Percentiles rank a stretch among this genome's conserved stretches.
Evolutionary conservation across 345 rosid genomes (phyloP).

Genomic region (Gossypium arboreum): DNA sequence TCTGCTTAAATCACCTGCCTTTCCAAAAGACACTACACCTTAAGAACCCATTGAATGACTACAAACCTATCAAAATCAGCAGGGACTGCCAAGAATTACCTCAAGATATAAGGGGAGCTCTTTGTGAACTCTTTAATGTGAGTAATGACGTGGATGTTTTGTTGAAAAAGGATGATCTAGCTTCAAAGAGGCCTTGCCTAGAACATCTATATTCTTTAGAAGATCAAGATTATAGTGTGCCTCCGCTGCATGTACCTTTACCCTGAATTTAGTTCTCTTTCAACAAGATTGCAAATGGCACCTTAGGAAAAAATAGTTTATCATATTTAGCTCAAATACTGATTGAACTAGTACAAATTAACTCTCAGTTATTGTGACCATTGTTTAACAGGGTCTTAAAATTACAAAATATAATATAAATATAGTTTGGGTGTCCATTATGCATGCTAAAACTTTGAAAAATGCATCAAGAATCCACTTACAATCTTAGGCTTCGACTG

Average conservation of each 20-base stretch:
- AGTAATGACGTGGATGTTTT: conserved; percentile 43
- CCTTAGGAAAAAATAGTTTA: background rate
- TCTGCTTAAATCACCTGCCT: conserved; percentile 73
- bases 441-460: background rate
- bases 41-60: conserved; percentile 86
- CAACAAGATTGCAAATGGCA: background rate
- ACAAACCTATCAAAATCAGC: conserved; percentile 95
- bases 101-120: conserved; percentile 80
- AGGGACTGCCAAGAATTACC: conserved; percentile 97
- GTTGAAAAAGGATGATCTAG: conserved; percentile 55
- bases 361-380: background rate
- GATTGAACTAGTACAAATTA: background rate
- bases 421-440: background rate
- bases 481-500: conserved; percentile 43
- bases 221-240: conserved; percentile 49
- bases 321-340: background rate
- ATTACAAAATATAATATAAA: background rate
- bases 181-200: conserved; percentile 46
- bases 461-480: conserved; percentile 37
- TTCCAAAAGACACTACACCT: conserved; percentile 95
- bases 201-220: conserved; percentile 54
- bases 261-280: background rate
- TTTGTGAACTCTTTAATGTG: conserved; percentile 81
- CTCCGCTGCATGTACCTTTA: conserved; percentile 29
- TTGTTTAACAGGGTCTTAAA: background rate